These are phyloP conservation scores for Aspergillus viridinutans DNA, from an alignment of 2,329 filamentous ascomycete genomes.

Conservation along the genomic window DNA sequence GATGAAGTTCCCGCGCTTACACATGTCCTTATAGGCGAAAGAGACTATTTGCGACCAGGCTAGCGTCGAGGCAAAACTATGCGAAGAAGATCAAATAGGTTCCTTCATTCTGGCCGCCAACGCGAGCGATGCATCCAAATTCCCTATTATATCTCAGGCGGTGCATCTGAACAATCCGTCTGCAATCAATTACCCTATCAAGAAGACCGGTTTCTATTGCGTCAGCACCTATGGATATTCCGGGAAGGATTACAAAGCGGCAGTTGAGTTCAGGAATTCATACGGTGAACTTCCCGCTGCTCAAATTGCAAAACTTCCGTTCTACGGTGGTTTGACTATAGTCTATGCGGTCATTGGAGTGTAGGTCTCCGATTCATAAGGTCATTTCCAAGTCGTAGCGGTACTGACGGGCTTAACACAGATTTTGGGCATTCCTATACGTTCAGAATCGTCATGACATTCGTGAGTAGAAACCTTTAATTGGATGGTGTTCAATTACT, in stretches of 20 bases:
- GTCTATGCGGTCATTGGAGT: conserved; percentile 82
- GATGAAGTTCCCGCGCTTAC: conserved; percentile 11
- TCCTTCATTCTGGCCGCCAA: conserved; percentile 78
- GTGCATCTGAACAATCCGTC: conserved; percentile 72
- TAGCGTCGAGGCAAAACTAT: conserved; percentile 64
- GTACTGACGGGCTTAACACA: conserved; percentile 30
- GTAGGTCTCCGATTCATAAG: conserved; percentile 39
- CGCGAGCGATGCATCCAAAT: conserved; percentile 66
- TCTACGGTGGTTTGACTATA: conserved; percentile 92
- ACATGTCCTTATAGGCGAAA: conserved; percentile 46
- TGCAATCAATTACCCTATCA: conserved; percentile 74
- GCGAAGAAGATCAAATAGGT: conserved; percentile 72
- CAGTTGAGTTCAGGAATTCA: conserved; percentile 90
- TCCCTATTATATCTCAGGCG: conserved; percentile 71
- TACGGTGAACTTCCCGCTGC: conserved; percentile 94
- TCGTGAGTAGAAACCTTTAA: conserved; percentile 45
- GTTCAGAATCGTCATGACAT: conserved; percentile 93
- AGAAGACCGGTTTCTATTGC: conserved; percentile 94
- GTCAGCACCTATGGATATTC: conserved; percentile 72
- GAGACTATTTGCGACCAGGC: conserved; percentile 73
- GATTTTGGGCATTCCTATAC: conserved; percentile 92
- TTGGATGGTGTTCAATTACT: conserved; percentile 21
- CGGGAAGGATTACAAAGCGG: conserved; percentile 66
- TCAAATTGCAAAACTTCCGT: conserved; percentile 94
- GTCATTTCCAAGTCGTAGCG: neutral